phyloP scores from a whole-genome alignment of 139 green algal species.

The Asterochloris sp. region DNA sequence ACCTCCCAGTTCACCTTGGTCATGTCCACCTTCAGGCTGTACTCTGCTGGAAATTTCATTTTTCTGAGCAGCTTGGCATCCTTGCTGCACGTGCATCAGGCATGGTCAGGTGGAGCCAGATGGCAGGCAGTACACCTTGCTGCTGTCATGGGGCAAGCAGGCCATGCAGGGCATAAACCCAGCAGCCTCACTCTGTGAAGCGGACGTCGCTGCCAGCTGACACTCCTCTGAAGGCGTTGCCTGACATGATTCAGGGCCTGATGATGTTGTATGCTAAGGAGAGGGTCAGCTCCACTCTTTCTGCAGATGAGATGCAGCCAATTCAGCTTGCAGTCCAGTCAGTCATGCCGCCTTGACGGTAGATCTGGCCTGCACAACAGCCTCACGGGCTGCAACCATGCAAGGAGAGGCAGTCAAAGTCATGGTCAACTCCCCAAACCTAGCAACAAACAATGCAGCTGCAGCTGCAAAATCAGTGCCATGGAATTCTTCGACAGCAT shows the following conservation, averaged over 20 bases:
- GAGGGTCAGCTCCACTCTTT: too few species aligned
- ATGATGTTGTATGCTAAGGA: too few species aligned
- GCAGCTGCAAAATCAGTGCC: background rate
- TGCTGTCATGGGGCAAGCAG: background rate
- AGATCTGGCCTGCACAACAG: too few species aligned
- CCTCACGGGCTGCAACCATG: background rate
- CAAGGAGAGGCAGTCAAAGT: background rate
- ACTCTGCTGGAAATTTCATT: conserved; percentile 80
- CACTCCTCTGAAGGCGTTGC: conserved; percentile 4
- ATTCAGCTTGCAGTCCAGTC: too few species aligned
- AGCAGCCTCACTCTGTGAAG: conserved; percentile 11
- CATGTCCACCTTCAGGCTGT: conserved; percentile 73
- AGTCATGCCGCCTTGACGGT: too few species aligned
- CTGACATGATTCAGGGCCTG: background rate
- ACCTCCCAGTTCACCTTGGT: conserved; percentile 82
- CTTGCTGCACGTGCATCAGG: conserved; percentile 47
- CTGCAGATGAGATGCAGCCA: too few species aligned
- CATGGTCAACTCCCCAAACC: background rate
- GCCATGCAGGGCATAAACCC: background rate
- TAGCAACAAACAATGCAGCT: background rate
- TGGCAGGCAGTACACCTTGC: too few species aligned
- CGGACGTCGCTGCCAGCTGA: conserved; percentile 5
- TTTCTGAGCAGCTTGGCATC: conserved; percentile 65
- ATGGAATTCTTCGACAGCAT: conserved; percentile 36
- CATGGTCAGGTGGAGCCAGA: background rate